These are phyloP conservation scores for Eimeria sp. DNA, from an alignment of 169 alveolate genomes.

Conservation along the genomic window DNA sequence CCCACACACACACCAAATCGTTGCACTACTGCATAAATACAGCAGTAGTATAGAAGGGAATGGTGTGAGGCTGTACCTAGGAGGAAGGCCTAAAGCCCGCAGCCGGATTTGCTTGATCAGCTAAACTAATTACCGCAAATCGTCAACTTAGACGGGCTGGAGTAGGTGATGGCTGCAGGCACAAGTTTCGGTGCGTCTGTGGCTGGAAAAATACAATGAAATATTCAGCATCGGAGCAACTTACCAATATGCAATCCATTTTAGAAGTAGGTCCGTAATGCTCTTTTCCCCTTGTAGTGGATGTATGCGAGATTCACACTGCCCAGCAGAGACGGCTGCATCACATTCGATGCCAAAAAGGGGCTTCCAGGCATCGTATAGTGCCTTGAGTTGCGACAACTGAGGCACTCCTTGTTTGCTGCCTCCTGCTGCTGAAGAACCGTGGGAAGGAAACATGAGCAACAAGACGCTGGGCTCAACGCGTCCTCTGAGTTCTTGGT, in stretches of 20 bases:
- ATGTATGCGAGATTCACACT: not conserved
- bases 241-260: conserved; percentile 66
- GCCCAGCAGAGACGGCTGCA: not conserved
- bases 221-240: not conserved
- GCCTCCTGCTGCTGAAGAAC: conserved; percentile 9
- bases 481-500: conserved; percentile 32
- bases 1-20: not conserved
- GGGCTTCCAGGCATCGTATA: conserved; percentile 47
- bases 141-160: not conserved
- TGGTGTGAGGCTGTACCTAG: not conserved
- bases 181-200: not conserved
- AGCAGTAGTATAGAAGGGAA: not conserved
- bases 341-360: conserved; percentile 11
- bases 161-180: not conserved
- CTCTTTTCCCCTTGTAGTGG: conserved; percentile 58
- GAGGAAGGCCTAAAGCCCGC: not conserved
- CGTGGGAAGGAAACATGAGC: conserved; percentile 52
- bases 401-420: conserved; percentile 35
- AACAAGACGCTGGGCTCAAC: conserved; percentile 19
- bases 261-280: conserved; percentile 59
- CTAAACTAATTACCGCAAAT: not conserved
- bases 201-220: not conserved
- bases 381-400: conserved; percentile 31
- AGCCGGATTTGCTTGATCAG: not conserved
- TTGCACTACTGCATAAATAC: not conserved